These are phyloP conservation scores for Boletus eberwhitei DNA, from an alignment of 768 basidiomycete genomes.

Conservation along the genomic window DNA sequence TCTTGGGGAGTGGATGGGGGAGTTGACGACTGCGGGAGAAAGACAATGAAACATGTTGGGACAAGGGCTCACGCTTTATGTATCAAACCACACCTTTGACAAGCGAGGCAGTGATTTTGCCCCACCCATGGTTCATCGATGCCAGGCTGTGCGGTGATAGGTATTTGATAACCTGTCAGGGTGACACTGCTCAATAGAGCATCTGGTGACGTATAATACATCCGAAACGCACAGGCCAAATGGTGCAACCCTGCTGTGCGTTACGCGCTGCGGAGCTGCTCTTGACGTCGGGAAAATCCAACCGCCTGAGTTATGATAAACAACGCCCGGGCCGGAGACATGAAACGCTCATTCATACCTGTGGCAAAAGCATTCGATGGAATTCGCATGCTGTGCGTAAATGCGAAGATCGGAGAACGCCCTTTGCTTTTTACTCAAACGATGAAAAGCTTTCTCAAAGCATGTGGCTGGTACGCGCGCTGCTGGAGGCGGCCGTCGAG, in stretches of 20 bases:
- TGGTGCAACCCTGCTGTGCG: not conserved
- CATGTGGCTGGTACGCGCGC: too few species aligned
- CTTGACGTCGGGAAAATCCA: too few species aligned
- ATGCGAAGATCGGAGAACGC: too few species aligned
- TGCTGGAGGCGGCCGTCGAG: too few species aligned
- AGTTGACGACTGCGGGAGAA: not conserved
- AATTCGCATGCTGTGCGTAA: too few species aligned
- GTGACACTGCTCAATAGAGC: not conserved
- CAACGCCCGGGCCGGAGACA: too few species aligned
- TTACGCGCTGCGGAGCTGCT: not conserved
- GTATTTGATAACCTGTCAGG: not conserved
- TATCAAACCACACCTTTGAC: constrained; percentile 2
- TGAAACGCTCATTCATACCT: too few species aligned
- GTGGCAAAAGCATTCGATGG: too few species aligned
- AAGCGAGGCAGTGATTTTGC: constrained; percentile 19
- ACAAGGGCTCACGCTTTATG: constrained; percentile 16
- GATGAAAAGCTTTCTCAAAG: too few species aligned
- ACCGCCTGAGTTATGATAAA: too few species aligned
- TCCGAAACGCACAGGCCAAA: not conserved
- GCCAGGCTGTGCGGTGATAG: constrained; percentile 10
- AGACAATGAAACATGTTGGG: not conserved
- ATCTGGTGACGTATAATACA: not conserved
- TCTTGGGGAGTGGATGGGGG: constrained; percentile 11
- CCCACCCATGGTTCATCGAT: not conserved
- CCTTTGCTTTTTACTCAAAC: too few species aligned